Base-by-base conservation (phyloP, 352 stramenopile species). In the Blastocystis sp. region DNA sequence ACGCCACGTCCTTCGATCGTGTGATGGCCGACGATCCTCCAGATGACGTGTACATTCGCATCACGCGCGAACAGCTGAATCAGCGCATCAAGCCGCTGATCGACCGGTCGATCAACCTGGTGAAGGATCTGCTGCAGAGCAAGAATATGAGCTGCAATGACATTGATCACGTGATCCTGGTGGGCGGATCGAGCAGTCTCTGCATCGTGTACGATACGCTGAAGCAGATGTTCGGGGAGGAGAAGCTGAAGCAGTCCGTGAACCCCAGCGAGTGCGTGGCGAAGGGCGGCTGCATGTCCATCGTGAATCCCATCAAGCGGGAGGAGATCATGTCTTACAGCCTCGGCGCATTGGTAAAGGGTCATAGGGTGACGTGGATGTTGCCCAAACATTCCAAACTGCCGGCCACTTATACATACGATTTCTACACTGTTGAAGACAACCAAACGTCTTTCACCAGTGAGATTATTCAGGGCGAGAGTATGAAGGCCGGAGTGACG, bases 91-190 rank as follows among this genome's bases (percentile, higher is more conserved):
- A 38, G 28, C 42, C 42, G 3, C 28, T 63, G 6, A 34, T 84
- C 17, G 52, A 84, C n/a, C 4, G 21, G 9, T 28, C 74, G 48
- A 68, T 84, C 4, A 14, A 2, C 2, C 45, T 84, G 14, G n/a
- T 66, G 42, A 21, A 28, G 10, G 24, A 34, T 21, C 3, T 14
- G 1, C 45, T 84, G 7, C 7, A 10, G 43, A 6, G 19, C 3
- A n/a, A 43, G 14, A 4, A 28, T 4, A 19, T 84, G 54, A 69
- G 54, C 4, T 1, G 3, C 40, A 19, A 38, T 62, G 0, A 79
- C 38, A 95, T 94, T n/a, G 91, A 89, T 60, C 91, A 94, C 77
- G 89, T 93, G 54, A 91, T 94, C 24, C 91, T 94, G 21, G 92
- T 94, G 2, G 91, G 91, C 63, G 91, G 91, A 28, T 91, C 90